phyloP scores from a whole-genome alignment of 805 yeast genomes.

The Priceomyces medius region DNA sequence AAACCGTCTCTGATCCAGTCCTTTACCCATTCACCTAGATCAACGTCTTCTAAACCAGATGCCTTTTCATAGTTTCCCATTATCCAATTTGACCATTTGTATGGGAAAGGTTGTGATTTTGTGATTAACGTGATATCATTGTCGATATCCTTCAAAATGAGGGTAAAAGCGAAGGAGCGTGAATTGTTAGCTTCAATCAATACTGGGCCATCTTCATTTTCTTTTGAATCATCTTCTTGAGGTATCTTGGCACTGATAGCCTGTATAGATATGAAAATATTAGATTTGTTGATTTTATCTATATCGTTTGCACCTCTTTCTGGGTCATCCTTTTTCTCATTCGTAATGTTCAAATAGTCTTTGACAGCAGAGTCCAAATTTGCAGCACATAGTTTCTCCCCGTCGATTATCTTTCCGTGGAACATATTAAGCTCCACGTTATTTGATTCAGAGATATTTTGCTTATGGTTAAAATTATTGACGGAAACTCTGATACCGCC shows the following conservation, averaged over 20 bases:
- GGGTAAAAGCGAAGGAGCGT: constrained; percentile 69
- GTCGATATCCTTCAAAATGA: constrained; percentile 73
- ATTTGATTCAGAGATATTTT: constrained; percentile 17
- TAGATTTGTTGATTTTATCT: constrained; percentile 43
- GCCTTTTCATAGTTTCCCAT: constrained; percentile 40
- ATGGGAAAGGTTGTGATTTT: constrained; percentile 87
- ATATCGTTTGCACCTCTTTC: constrained; percentile 16
- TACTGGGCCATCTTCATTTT: constrained; percentile 22
- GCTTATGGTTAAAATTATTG: constrained; percentile 42
- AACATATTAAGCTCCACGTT: constrained; percentile 62
- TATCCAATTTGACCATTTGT: constrained; percentile 94
- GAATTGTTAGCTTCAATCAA: constrained; percentile 47
- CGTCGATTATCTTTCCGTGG: constrained; percentile 75
- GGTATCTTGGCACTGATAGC: constrained; percentile 51
- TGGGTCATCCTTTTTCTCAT: constrained; percentile 15
- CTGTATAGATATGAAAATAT: constrained; percentile 68
- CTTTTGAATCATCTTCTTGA: constrained; percentile 20
- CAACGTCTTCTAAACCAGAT: constrained; percentile 28
- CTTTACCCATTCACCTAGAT: constrained; percentile 44
- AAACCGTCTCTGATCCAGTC: constrained; percentile 59
- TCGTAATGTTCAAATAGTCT: constrained; percentile 32
- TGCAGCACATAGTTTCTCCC: constrained; percentile 84
- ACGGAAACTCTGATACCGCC: constrained; percentile 69
- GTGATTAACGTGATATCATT: constrained; percentile 73
- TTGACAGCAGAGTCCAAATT: constrained; percentile 75